Percentiles rank a stretch among this genome's conserved stretches.
phyloP scores from a whole-genome alignment of 2,329 filamentous ascomycete species.

The Cladosporium colombiae region DNA sequence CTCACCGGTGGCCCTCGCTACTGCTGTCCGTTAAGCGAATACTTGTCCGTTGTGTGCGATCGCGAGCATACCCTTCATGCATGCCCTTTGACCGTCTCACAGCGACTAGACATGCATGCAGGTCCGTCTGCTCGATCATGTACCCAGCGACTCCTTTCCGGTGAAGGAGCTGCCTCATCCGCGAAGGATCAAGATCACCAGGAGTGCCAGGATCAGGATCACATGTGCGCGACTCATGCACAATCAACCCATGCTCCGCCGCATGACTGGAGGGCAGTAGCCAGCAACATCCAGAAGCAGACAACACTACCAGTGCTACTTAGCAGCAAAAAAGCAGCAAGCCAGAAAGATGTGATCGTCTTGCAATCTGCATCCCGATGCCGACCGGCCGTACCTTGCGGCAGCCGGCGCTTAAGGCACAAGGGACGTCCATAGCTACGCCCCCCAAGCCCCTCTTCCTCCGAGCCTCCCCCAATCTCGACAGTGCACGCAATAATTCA shows the following conservation, averaged over 20 bases:
- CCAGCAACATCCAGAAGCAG: background rate
- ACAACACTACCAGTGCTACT: background rate
- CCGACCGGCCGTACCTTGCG: conserved; percentile 1
- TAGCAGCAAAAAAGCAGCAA: background rate
- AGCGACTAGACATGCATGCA: background rate
- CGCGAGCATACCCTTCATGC: background rate
- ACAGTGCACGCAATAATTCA: background rate
- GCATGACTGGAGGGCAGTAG: background rate
- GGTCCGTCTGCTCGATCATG: background rate
- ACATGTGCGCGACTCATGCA: conserved; percentile 3
- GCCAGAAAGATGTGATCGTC: background rate
- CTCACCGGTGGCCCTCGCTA: background rate
- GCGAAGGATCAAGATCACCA: conserved; percentile 10
- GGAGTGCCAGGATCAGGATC: background rate
- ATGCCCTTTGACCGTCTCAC: background rate
- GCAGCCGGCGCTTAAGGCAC: conserved; percentile 2
- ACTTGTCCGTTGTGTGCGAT: background rate
- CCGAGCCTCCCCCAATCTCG: background rate
- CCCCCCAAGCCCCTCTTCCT: background rate
- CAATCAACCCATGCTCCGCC: conserved; percentile 5
- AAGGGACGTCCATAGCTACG: background rate
- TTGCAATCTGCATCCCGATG: background rate
- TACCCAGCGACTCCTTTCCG: background rate
- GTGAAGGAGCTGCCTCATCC: background rate
- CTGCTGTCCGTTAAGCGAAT: background rate